Evolutionary conservation across 805 yeast genomes (phyloP), one percentile per base, ranked within the genome.

Genomic region (Monosporozyma servazzii): DNA sequence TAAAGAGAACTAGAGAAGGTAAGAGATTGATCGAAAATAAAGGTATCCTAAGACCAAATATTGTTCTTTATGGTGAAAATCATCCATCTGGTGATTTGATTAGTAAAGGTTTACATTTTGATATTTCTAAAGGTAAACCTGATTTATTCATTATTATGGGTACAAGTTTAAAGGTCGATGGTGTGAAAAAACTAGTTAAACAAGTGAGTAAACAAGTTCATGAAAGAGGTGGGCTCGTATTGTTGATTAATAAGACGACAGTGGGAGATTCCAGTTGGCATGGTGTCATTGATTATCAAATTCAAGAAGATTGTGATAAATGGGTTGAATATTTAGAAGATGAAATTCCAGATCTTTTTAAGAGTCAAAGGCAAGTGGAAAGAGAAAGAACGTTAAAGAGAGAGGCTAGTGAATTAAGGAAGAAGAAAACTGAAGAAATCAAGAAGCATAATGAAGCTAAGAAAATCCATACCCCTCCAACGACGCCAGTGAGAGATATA

Each of bases 61-160:
- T 91, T 52, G 96, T 91, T 1, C 73, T 91, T 21, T 91, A 91
- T 65, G 97, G 97, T 1, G 98, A 91, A 63, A 83, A 89, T 60
- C 98, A 91, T 67, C 96, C 96, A 1, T 80, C 81, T 55, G 81
- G 89, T 5, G 96, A 88, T 54, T 69, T 74, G n/a, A 80, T 91
- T 42, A 85, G 95, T 2, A 75, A 75, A 46, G 88, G 89, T 7
- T 68, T 87, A 40, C 75, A 72, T 48, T 72, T 76, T 20, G 98
- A 91, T 68, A 62, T 88, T 52, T 47, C 50, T 4, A 74, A 71
- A 53, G 71, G 77, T 43, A 75, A 72, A 53, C 96, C 97, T 0
- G 96, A 89, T 62, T 64, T 87, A 54, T 74, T 93, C 47, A 69
- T 91, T n/a, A 85, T 91, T 10, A 82, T 88, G 77, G 99, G 99